A percentile compares a stretch with the other conserved stretches of the same genome.
Evolutionary conservation across 345 rosid genomes (phyloP).

Genomic region (Ceriops zippeliana): DNA sequence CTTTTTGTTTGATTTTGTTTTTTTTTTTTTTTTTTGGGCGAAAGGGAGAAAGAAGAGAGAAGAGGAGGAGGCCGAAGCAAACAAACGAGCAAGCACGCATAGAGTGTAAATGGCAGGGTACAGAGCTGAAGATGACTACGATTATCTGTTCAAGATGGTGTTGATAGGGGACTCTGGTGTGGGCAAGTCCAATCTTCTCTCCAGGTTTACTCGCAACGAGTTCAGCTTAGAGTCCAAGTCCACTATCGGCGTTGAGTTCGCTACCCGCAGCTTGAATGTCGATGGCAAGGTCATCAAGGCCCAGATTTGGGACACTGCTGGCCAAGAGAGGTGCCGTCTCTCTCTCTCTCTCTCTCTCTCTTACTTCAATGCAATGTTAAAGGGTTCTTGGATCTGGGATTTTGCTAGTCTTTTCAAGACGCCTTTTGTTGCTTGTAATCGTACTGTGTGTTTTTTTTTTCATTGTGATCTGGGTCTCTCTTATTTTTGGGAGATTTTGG

Average conservation of each 20-base stretch:
- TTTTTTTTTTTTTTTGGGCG: not conserved
- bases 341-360: no score
- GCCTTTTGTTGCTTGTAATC: not conserved
- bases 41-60: not conserved
- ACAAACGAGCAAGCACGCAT: no score
- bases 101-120: conserved; percentile 58
- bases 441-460: not conserved
- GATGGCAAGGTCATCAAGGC: conserved; percentile 82
- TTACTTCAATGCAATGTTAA: no score
- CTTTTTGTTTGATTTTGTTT: no score
- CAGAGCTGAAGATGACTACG: conserved; percentile 91
- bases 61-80: not conserved
- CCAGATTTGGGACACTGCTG: conserved; percentile 99
- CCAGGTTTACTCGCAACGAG: conserved; percentile 87
- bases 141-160: conserved; percentile 83
- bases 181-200: conserved; percentile 87
- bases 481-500: conserved; percentile 13
- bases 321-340: conserved; percentile 63
- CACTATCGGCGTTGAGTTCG: conserved; percentile 91
- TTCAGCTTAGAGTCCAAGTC: conserved; percentile 90
- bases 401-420: not conserved
- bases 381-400: not conserved
- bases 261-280: conserved; percentile 84
- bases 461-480: conserved; percentile 11
- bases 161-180: conserved; percentile 92